Evolutionary conservation across 1,284 basidiomycete genomes (phyloP), one percentile per base, ranked within the genome.

Genomic region (Apiotrichum montevideense): DNA sequence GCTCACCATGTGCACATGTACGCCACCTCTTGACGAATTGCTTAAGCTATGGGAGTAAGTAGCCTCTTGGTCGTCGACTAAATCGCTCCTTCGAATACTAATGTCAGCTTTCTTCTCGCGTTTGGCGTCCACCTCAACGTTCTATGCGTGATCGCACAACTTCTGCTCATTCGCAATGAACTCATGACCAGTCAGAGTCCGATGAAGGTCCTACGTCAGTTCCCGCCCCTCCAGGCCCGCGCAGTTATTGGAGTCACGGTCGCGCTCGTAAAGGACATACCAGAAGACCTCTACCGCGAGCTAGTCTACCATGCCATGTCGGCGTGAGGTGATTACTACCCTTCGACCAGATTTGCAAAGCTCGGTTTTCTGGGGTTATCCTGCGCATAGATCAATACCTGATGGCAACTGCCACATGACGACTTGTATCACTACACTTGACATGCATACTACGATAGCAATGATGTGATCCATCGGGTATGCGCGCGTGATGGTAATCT

Each of bases 41-140:
- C 80, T 98, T 14, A 86, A 87, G 65, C 79, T 98, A 50, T 98
- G 95, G 95, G 95, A 98, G 75, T 77, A 56, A 60, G 75, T 71
- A 1, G 7, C 35, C 9, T 10, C 7, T 13, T 6, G 4, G 21
- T 6, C 41, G 32, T 14, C 33, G 10, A 13, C 51, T 59, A 35
- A 45, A 10, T 29, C 42, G n/a, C 7, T 46, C 13, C 14, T 4
- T 34, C 9, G 32, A 11, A 8, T 37, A 4, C 51, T 59, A 10
- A 55, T 35, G 3, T 2, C 55, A 76, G 75, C 76, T 98, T 98
- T 72, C 82, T 98, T 11, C 82, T 98, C 35, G 91, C 94, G 1
- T 98, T 94, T 69, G 95, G 95, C 11, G 88, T 94, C 6, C 95
- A 98, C 70, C 80, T 98, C 33, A 98, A 98, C 70, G 87, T 98